Conservation (phyloP, 1,284 basidiomycete species). For the Pseudozyma pruni region DNA sequence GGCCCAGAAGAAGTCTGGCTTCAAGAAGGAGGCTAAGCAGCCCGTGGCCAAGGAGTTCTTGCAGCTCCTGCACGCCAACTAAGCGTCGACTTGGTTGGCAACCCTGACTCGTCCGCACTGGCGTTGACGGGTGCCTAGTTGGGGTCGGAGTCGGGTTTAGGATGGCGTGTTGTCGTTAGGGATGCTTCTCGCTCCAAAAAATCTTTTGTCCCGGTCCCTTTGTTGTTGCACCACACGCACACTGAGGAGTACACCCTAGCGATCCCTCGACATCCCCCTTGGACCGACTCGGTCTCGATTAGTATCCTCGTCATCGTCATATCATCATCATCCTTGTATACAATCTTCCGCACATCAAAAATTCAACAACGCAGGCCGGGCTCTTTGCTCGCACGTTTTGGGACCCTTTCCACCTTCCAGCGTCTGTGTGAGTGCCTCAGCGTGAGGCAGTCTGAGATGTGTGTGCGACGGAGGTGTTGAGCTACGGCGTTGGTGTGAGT, state of each 20-base stretch:
- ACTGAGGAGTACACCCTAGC: no score
- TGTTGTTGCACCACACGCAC: slow-evolving; percentile 30
- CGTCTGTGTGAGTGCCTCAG: no score
- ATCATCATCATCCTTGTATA: slow-evolving; percentile 31
- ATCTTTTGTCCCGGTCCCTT: slow-evolving; percentile 25
- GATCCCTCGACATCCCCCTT: no score
- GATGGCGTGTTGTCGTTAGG: slow-evolving; percentile 1
- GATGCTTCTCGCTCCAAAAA: slow-evolving; percentile 2
- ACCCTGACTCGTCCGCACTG: no score
- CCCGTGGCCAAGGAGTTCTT: slow-evolving; percentile 87
- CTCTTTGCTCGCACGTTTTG: slow-evolving; percentile 31
- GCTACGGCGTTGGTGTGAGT: no score
- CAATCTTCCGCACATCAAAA: slow-evolving; percentile 21
- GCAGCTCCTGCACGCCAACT: slow-evolving; percentile 73
- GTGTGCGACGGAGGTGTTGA: no score
- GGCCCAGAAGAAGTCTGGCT: slow-evolving; percentile 59
- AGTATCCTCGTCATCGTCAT: slow-evolving; percentile 3
- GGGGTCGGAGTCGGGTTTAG: background rate
- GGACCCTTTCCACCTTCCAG: slow-evolving; percentile 34
- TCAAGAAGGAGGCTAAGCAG: slow-evolving; percentile 62
- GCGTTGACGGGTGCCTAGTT: background rate
- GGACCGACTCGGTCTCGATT: background rate
- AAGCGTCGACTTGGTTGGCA: slow-evolving; percentile 20
- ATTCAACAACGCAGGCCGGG: slow-evolving; percentile 37
- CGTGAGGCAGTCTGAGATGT: no score